Evolutionary conservation across 2,329 filamentous ascomycete genomes (phyloP), one percentile per base, ranked within the genome.

Genomic region (Neopestalotiopsis clavispora): DNA sequence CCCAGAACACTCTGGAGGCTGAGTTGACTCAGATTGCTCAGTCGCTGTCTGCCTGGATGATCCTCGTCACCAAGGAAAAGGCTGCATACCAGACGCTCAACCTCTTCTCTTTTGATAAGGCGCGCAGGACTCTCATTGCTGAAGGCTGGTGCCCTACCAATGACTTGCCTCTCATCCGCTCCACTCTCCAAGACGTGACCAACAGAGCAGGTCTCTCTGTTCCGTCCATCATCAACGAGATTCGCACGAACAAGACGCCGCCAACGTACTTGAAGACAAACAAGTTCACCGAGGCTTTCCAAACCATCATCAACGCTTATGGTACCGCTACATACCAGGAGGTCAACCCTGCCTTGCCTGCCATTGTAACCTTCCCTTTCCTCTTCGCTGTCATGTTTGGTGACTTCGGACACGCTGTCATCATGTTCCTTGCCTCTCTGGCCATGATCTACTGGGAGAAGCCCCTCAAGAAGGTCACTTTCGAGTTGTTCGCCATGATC

Each of bases 381-480:
- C 86, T 99, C 71, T 99, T 99, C 79, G 96, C 96, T 64, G 96
- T 99, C 89, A 99, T 99, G 96, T 99, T 99, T 79, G 97, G 96
- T 85, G 96, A 99, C 82, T 91, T 97, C 69, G 97, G 96, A 65
- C 96, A 99, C 78, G 96, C 95, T 73, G 81, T 91, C 73, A 92
- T 99, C 80, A 97, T 99, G 92, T 87, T 95, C 58, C 79, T 89
- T 68, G 93, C 94, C 68, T 93, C 96, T 14, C 77, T 90, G 68
- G 94, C 94, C 68, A 97, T 99, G 94, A 98, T 99, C 75, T 94
- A 97, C 84, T 98, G 91, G 87, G 96, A 99, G 83, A 95, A 94
- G 83, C 91, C 92, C 69, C 85, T 99, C 45, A 94, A 95, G 80
- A 99, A 99, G 85, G 91, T 98, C 68, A 86, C 84, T 0, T 97